phyloP scores from a whole-genome alignment of 1,284 basidiomycete genomes.

The Coniferiporia sulphurascens region DNA sequence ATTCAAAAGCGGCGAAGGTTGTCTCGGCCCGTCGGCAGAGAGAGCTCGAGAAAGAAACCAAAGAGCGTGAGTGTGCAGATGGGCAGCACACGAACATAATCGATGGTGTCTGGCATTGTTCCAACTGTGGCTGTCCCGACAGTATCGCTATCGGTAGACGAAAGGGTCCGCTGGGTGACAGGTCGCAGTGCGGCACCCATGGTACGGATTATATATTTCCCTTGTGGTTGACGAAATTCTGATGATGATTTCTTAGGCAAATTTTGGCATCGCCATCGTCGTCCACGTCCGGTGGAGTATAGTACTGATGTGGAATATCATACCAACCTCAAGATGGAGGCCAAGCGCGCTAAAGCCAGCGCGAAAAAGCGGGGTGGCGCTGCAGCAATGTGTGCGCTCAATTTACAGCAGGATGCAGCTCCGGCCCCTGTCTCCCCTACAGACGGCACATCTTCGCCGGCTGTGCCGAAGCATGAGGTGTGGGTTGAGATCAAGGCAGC shows the following conservation, averaged over 20 bases:
- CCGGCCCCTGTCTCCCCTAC: slow-evolving; percentile 12
- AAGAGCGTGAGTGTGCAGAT: slow-evolving; percentile 75
- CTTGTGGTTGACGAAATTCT: slow-evolving; percentile 3
- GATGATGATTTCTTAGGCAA: slow-evolving; percentile 49
- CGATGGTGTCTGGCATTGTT: slow-evolving; percentile 87
- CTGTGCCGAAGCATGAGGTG: slow-evolving; percentile 38
- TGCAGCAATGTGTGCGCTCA: slow-evolving; percentile 39
- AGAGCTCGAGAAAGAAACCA: slow-evolving; percentile 73
- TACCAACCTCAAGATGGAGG: slow-evolving; percentile 48
- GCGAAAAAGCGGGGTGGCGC: slow-evolving; percentile 53
- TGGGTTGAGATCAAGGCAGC: slow-evolving; percentile 29
- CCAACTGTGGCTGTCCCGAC: slow-evolving; percentile 87
- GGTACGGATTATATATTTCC: slow-evolving; percentile 49
- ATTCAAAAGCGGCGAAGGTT: slow-evolving; percentile 40
- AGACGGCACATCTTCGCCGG: slow-evolving; percentile 46
- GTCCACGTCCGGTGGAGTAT: slow-evolving; percentile 72
- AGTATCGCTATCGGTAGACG: slow-evolving; percentile 76
- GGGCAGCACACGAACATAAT: slow-evolving; percentile 79
- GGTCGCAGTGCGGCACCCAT: slow-evolving; percentile 88
- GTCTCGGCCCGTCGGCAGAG: slow-evolving; percentile 58
- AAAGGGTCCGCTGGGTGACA: slow-evolving; percentile 87
- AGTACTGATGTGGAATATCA: slow-evolving; percentile 70
- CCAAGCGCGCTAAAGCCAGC: slow-evolving; percentile 45
- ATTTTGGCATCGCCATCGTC: slow-evolving; percentile 79
- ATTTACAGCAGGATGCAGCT: slow-evolving; percentile 5